Base-by-base conservation (phyloP, 2,329 filamentous ascomycete genomes). In the Balansia obtecta region DNA sequence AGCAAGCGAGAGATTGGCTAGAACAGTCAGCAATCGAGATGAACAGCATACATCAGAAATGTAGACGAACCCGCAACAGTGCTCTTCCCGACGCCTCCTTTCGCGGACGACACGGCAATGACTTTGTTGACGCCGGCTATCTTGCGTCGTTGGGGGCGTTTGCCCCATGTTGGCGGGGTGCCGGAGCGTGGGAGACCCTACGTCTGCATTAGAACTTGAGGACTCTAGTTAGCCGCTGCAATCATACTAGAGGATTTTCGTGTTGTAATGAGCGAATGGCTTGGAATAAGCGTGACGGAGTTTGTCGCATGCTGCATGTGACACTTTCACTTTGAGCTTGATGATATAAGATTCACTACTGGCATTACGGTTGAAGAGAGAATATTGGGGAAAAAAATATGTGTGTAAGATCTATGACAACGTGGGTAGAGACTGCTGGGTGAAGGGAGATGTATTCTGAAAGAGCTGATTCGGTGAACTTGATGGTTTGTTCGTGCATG, bases 1-100 rank as follows among this genome's bases (percentile, higher is more conserved):
- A 5, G 90, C 82, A 0, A 98, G 75, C 0, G 93, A 87, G 22
- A 98, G 74, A 60, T 98, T 98, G 45, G 79, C 80, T 76, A 20
- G 55, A 15, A n/a, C 4, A 15, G 8, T 33, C 15, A 16, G n/a
- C 4, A 27, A 7, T 27, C 4, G 27, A 27, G 27, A 27, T 6
- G 27, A 27, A 27, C 7, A 27, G 27, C 27, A 27, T 27, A 27
- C 7, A 4, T 27, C 27, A 37, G n/a, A 42, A 33, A 15, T 10
- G 1, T 15, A 50, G 37, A 65, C 68, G 48, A 61, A 87, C 87
- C 85, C 52, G 91, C 84, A 43, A 97, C 82, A 8, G 93, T 98
- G 58, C 88, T 95, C 65, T 98, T 98, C 1, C 93, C 93, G 0
- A 98, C 93, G n/a, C 93, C 93, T 2, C 93, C 93, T 64, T 98